Percentiles rank a stretch among this genome's conserved stretches.
Conservation (phyloP, 1,284 basidiomycete genomes). For the Austroboletus novae-zelandiae region DNA sequence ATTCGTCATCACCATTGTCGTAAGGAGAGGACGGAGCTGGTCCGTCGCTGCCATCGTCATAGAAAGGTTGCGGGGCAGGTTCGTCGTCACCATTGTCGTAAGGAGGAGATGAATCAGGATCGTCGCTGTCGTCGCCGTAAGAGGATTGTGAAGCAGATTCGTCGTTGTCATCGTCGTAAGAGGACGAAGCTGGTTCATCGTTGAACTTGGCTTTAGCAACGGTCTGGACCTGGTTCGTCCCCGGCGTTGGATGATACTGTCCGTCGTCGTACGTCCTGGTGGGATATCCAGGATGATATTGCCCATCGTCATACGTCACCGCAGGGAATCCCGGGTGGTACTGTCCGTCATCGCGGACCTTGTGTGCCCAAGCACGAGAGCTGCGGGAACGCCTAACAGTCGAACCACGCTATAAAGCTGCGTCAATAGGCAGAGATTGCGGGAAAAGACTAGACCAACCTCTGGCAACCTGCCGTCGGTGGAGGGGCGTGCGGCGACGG, state of each 20-base stretch:
- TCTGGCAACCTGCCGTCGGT: conserved; percentile 5
- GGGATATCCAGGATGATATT: conserved; percentile 18
- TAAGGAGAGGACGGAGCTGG: no score
- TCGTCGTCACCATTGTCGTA: no score
- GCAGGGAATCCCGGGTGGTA: conserved; percentile 19
- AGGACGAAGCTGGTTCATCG: background rate
- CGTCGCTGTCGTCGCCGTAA: no score
- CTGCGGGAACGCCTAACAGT: conserved; percentile 11
- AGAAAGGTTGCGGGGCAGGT: no score
- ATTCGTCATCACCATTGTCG: no score
- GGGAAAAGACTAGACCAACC: conserved; percentile 7
- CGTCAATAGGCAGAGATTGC: conserved; percentile 7
- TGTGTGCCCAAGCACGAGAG: conserved; percentile 8
- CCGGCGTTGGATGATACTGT: background rate
- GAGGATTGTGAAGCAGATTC: no score
- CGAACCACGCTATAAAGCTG: conserved; percentile 6
- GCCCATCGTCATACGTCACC: conserved; percentile 13
- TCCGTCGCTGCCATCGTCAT: no score
- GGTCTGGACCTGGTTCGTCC: no score
- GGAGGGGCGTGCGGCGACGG: conserved; percentile 24
- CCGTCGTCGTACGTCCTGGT: conserved; percentile 19
- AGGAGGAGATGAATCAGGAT: no score
- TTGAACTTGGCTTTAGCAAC: no score
- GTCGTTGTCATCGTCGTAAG: no score
- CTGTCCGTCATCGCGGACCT: background rate